A percentile compares a stretch with the other conserved stretches of the same genome.
These are phyloP conservation scores for Hyaloscypha finlandica DNA, from an alignment of 495 filamentous ascomycete genomes.

Conservation along the genomic window DNA sequence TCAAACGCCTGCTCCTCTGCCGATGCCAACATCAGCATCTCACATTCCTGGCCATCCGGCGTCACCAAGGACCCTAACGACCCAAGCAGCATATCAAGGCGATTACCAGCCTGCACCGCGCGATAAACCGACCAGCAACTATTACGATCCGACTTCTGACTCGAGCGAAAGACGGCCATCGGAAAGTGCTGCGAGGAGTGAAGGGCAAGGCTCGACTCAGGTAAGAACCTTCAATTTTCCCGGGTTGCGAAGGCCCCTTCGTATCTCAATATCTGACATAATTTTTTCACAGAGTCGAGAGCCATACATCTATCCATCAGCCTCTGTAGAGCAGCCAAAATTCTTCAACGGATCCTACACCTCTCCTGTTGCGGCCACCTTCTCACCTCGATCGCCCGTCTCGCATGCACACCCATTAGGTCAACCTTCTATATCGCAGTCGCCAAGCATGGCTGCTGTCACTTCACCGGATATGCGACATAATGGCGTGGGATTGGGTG, in stretches of 20 bases:
- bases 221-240: conserved; percentile 43
- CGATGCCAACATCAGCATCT: conserved; percentile 24
- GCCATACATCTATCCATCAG: conserved; percentile 48
- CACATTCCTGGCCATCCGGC: conserved; percentile 30
- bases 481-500: conserved; percentile 43
- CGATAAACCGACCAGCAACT: conserved; percentile 50
- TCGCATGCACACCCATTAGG: conserved; percentile 55
- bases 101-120: conserved; percentile 34
- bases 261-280: conserved; percentile 44
- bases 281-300: conserved; percentile 41
- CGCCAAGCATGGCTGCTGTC: conserved; percentile 52
- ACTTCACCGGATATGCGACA: conserved; percentile 49
- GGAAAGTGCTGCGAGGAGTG: conserved; percentile 42
- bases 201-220: conserved; percentile 37
- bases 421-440: conserved; percentile 54
- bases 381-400: conserved; percentile 57
- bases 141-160: conserved; percentile 60
- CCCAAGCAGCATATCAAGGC: conserved; percentile 21
- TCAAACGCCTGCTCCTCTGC: conserved; percentile 24
- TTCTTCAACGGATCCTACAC: conserved; percentile 63
- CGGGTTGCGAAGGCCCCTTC: not conserved
- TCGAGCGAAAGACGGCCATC: conserved; percentile 48
- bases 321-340: conserved; percentile 44
- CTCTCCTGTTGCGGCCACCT: conserved; percentile 55
- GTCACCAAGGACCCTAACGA: conserved; percentile 25